Evolutionary conservation across 2,329 filamentous ascomycete genomes (phyloP).

Genomic region (Phaeomoniella chlamydospora): DNA sequence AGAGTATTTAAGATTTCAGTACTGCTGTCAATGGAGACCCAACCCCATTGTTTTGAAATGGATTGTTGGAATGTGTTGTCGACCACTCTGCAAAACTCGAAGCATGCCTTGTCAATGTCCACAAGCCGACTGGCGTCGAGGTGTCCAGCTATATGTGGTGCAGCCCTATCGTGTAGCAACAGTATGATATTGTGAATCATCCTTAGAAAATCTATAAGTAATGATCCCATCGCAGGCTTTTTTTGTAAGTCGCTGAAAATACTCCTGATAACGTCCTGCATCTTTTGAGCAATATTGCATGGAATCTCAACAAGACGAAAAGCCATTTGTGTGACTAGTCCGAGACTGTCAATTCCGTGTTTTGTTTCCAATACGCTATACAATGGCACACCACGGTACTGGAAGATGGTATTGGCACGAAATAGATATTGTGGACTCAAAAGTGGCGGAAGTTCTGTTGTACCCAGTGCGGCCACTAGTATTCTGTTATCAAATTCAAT

Average conservation of each 20-base stretch:
- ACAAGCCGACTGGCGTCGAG: neutral
- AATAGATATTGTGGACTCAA: slow-evolving; percentile 20
- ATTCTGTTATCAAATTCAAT: slow-evolving; percentile 21
- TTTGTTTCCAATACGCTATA: slow-evolving; percentile 18
- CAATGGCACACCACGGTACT: slow-evolving; percentile 19
- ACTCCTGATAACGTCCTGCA: slow-evolving; percentile 6
- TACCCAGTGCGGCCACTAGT: slow-evolving; percentile 15
- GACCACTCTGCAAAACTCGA: slow-evolving; percentile 9
- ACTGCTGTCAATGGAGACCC: slow-evolving; percentile 26
- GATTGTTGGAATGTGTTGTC: slow-evolving; percentile 22
- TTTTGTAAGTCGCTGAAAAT: slow-evolving; percentile 5
- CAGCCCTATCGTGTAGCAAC: slow-evolving; percentile 3
- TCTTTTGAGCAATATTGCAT: slow-evolving; percentile 3
- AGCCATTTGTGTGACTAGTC: slow-evolving; percentile 5
- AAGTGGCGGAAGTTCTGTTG: slow-evolving; percentile 14
- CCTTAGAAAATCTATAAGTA: slow-evolving; percentile 4
- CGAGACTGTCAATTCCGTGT: slow-evolving; percentile 13
- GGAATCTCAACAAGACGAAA: slow-evolving; percentile 4
- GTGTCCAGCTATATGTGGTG: slow-evolving; percentile 3
- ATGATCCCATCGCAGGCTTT: slow-evolving; percentile 6
- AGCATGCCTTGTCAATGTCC: neutral
- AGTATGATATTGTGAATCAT: slow-evolving; percentile 10
- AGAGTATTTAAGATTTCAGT: slow-evolving; percentile 20
- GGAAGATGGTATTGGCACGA: slow-evolving; percentile 19
- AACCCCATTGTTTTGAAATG: slow-evolving; percentile 25